Percentiles rank a stretch among this genome's conserved stretches.
phyloP scores from a whole-genome alignment of 805 yeast species.

The Candida ipomoeae region DNA sequence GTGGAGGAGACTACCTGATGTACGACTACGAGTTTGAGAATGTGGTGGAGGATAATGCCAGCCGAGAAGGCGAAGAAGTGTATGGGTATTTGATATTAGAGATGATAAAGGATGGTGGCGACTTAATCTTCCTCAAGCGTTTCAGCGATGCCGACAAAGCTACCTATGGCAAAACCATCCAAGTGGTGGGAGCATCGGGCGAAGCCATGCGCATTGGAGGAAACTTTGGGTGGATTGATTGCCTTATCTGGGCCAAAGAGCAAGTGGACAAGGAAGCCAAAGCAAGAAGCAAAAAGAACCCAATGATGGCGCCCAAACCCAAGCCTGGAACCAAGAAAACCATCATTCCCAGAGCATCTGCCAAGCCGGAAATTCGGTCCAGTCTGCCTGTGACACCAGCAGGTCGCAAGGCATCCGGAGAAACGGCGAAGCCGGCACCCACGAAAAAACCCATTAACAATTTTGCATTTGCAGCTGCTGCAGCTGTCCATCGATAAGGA shows the following conservation, averaged over 20 bases:
- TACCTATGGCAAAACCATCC: constrained; percentile 20
- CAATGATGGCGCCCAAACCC: not conserved
- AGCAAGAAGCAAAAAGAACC: not conserved
- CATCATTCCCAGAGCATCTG: not conserved
- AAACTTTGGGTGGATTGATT: constrained; percentile 62
- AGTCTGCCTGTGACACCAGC: not conserved
- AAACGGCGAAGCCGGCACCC: not conserved
- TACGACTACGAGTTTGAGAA: constrained; percentile 72
- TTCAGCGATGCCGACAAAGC: constrained; percentile 36
- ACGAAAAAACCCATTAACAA: constrained; percentile 20
- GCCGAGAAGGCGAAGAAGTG: constrained; percentile 36
- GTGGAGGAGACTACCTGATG: constrained; percentile 50
- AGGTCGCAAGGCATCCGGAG: not conserved
- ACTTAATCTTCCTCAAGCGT: constrained; percentile 49
- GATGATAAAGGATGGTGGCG: constrained; percentile 47
- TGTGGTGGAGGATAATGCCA: constrained; percentile 12
- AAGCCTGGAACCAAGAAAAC: not conserved
- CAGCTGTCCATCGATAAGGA: constrained; percentile 30
- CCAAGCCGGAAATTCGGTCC: not conserved
- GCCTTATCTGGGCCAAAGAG: constrained; percentile 63
- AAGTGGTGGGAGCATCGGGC: constrained; percentile 25
- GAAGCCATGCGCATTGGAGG: constrained; percentile 40
- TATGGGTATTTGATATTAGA: constrained; percentile 66
- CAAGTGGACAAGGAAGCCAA: constrained; percentile 23
- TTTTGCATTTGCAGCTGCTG: constrained; percentile 46